Percentiles rank a stretch among this genome's conserved stretches.
phyloP scores from a whole-genome alignment of 805 yeast species.

The Lipomyces lipofer region DNA sequence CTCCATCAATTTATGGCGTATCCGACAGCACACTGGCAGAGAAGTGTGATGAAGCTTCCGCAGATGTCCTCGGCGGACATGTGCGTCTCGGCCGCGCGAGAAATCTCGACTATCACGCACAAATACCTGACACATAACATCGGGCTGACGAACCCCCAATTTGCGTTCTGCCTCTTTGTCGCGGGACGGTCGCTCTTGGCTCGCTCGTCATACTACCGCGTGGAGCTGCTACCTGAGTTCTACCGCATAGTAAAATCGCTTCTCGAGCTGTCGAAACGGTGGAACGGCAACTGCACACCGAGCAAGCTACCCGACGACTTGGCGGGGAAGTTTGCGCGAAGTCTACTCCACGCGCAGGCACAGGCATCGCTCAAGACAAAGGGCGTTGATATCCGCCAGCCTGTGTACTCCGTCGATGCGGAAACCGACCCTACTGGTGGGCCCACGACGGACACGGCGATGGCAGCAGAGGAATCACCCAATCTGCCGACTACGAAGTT shows the following conservation, averaged over 20 bases:
- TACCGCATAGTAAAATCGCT: constrained; percentile 4
- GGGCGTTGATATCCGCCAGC: constrained; percentile 5
- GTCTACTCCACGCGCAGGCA: constrained; percentile 12
- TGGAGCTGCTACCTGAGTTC: constrained; percentile 9
- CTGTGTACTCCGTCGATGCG: constrained; percentile 5
- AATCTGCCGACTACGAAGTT: too few relatives aligned
- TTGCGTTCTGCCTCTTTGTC: constrained; percentile 20
- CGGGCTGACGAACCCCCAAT: constrained; percentile 13
- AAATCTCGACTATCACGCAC: constrained; percentile 11
- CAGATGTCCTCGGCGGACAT: constrained; percentile 10
- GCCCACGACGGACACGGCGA: not conserved
- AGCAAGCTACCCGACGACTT: too few relatives aligned
- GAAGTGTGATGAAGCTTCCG: constrained; percentile 8
- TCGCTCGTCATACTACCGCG: constrained; percentile 8
- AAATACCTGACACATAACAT: constrained; percentile 10
- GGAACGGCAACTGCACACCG: constrained; percentile 16
- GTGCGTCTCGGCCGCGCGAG: constrained; percentile 12
- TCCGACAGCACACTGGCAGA: constrained; percentile 16
- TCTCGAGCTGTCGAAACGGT: constrained; percentile 7
- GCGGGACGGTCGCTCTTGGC: constrained; percentile 15
- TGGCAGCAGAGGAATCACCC: not conserved
- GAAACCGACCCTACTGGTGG: not conserved
- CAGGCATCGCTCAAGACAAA: too few relatives aligned
- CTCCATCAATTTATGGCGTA: constrained; percentile 19
- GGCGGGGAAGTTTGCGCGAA: constrained; percentile 2